phyloP scores from a whole-genome alignment of 164 flowering plant species.

The Magnolia sinica region DNA sequence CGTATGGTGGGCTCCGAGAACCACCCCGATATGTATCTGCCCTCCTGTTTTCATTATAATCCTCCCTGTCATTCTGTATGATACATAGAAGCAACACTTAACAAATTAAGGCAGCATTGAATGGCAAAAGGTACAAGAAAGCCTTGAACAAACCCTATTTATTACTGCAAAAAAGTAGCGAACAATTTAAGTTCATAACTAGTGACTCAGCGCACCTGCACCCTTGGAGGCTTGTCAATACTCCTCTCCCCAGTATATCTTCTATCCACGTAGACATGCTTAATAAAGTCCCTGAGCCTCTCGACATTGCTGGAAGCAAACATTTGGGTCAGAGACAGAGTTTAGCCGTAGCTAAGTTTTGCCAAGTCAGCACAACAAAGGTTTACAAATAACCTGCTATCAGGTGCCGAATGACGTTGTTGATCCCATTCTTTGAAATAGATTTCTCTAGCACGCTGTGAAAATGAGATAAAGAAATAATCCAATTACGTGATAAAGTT shows the following conservation, averaged over 20 bases:
- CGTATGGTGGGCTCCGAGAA: conserved; percentile 85
- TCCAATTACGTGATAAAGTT: conserved; percentile 1
- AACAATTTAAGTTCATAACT: conserved; percentile 24
- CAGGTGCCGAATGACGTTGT: conserved; percentile 69
- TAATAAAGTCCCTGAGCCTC: conserved; percentile 85
- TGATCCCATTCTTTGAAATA: conserved; percentile 88
- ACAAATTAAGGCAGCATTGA: conserved; percentile 1
- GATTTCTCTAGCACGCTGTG: conserved; percentile 77
- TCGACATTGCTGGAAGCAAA: conserved; percentile 68
- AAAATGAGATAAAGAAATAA: not conserved
- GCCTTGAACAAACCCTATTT: not conserved
- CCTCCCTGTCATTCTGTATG: conserved; percentile 71
- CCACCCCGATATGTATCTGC: conserved; percentile 54
- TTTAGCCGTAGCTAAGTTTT: not conserved
- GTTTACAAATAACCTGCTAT: conserved; percentile 57
- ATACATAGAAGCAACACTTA: not conserved
- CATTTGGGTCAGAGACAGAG: conserved; percentile 23
- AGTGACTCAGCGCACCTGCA: conserved; percentile 33
- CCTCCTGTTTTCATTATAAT: conserved; percentile 52
- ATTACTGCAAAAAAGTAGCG: conserved; percentile 71
- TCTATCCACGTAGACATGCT: conserved; percentile 89
- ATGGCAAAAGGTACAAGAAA: not conserved
- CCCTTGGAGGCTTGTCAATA: conserved; percentile 70
- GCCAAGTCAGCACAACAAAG: not conserved
- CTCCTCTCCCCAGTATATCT: conserved; percentile 81